These are phyloP conservation scores for Aspergillus sp. DNA, from an alignment of 2,329 filamentous ascomycete genomes.

Conservation along the genomic window DNA sequence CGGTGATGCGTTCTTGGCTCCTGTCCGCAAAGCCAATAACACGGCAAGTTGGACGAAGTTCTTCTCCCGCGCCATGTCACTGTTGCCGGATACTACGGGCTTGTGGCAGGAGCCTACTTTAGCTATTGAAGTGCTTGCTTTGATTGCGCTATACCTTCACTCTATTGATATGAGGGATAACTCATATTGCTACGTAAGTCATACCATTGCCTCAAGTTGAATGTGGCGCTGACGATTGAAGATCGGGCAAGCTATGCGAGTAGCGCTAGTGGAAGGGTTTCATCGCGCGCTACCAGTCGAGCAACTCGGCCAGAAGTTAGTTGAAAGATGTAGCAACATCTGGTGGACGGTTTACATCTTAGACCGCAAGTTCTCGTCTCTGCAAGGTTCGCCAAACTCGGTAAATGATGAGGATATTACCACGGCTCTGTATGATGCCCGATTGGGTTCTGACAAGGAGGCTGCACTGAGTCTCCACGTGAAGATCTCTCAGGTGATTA, in stretches of 20 bases:
- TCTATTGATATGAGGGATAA: conserved; percentile 51
- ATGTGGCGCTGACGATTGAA: conserved; percentile 19
- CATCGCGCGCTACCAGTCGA: conserved; percentile 53
- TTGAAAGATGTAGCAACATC: conserved; percentile 51
- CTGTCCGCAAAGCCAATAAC: conserved; percentile 31
- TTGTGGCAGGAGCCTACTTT: conserved; percentile 43
- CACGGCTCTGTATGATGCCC: conserved; percentile 43
- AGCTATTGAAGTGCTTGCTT: conserved; percentile 50
- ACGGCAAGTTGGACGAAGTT: conserved; percentile 46
- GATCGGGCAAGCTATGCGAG: conserved; percentile 57
- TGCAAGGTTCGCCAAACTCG: conserved; percentile 54
- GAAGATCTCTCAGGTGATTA: conserved; percentile 39
- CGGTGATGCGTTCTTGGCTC: conserved; percentile 50
- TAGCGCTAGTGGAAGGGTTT: conserved; percentile 53
- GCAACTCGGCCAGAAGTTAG: conserved; percentile 45
- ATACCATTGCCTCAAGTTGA: background rate
- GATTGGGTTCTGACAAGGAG: conserved; percentile 32
- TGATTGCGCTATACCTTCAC: conserved; percentile 51
- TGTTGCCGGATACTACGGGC: conserved; percentile 41
- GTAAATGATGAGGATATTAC: conserved; percentile 52
- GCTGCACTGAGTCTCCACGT: conserved; percentile 42
- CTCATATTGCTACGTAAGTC: conserved; percentile 50
- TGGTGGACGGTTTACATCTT: conserved; percentile 60
- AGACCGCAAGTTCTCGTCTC: conserved; percentile 54
- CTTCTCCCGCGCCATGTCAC: conserved; percentile 43